These are phyloP conservation scores for Pseudogymnoascus sp. DNA, from an alignment of 2,329 filamentous ascomycete species.

Conservation along the genomic window DNA sequence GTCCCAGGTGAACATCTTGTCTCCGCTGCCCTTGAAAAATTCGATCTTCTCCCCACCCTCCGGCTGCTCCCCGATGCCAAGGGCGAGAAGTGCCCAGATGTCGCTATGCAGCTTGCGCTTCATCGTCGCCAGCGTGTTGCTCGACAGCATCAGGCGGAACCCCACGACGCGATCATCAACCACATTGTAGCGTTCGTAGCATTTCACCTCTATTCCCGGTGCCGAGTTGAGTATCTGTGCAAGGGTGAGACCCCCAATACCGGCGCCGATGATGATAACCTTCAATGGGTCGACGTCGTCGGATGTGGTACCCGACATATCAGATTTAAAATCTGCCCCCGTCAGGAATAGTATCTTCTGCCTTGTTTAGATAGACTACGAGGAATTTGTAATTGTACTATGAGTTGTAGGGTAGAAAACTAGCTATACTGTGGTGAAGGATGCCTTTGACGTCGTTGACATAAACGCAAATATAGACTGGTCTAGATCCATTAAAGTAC, in stretches of 20 bases:
- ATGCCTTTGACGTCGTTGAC: not conserved
- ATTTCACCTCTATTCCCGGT: conserved; percentile 20
- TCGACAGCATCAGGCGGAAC: conserved; percentile 25
- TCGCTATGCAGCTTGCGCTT: conserved; percentile 19
- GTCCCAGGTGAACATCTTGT: conserved; percentile 23
- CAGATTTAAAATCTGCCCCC: conserved; percentile 11
- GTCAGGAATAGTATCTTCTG: not conserved
- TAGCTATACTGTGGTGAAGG: not conserved
- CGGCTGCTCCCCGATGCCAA: conserved; percentile 21
- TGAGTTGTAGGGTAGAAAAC: not conserved
- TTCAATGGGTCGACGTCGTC: not conserved
- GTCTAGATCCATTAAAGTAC: not conserved
- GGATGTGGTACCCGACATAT: conserved; percentile 29
- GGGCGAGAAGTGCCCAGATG: conserved; percentile 20
- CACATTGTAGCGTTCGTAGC: conserved; percentile 21
- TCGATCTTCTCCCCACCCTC: conserved; percentile 20
- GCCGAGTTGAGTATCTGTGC: conserved; percentile 21
- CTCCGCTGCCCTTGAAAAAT: conserved; percentile 22
- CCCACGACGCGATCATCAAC: conserved; percentile 21
- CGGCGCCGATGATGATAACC: conserved; percentile 21
- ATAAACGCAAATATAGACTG: not conserved
- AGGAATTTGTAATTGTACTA: not conserved
- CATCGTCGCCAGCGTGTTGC: conserved; percentile 20
- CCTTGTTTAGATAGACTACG: not conserved
- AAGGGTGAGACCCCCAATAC: conserved; percentile 21